These are phyloP conservation scores for Emericellopsis atlantica DNA, from an alignment of 2,329 filamentous ascomycete species.

Conservation along the genomic window DNA sequence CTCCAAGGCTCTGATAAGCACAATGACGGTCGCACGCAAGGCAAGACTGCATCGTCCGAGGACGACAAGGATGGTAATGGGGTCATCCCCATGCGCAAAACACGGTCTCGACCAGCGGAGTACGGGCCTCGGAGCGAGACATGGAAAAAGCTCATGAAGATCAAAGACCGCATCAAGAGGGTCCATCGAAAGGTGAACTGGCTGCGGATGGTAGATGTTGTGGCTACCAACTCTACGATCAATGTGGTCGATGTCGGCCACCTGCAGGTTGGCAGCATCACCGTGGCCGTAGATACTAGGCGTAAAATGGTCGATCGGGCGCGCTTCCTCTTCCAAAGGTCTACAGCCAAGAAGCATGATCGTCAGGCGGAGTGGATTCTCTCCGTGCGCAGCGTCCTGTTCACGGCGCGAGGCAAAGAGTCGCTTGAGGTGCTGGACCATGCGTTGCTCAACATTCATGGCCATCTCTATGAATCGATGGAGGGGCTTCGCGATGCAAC, in stretches of 20 bases:
- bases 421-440: conserved; percentile 83
- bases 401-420: conserved; percentile 74
- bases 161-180: conserved; percentile 77
- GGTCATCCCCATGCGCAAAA: conserved; percentile 12
- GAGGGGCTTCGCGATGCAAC: conserved; percentile 85
- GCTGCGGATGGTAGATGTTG: conserved; percentile 79
- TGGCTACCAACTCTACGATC: conserved; percentile 68
- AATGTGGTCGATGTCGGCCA: conserved; percentile 72
- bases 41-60: conserved; percentile 8
- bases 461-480: conserved; percentile 71
- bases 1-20: conserved; percentile 32
- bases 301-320: conserved; percentile 84
- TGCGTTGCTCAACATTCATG: conserved; percentile 80
- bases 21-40: conserved; percentile 16
- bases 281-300: conserved; percentile 79
- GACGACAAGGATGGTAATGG: conserved; percentile 9
- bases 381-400: conserved; percentile 72
- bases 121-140: conserved; percentile 47
- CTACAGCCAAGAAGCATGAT: conserved; percentile 39
- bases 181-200: conserved; percentile 79
- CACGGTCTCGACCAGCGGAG: background rate
- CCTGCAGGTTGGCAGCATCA: conserved; percentile 73
- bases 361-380: conserved; percentile 90
- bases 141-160: conserved; percentile 65
- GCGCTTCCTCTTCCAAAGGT: conserved; percentile 74